Evolutionary conservation across 192 early-diverging fungal genomes (phyloP).

Genomic region (Phlyctochytrium bullatum): DNA sequence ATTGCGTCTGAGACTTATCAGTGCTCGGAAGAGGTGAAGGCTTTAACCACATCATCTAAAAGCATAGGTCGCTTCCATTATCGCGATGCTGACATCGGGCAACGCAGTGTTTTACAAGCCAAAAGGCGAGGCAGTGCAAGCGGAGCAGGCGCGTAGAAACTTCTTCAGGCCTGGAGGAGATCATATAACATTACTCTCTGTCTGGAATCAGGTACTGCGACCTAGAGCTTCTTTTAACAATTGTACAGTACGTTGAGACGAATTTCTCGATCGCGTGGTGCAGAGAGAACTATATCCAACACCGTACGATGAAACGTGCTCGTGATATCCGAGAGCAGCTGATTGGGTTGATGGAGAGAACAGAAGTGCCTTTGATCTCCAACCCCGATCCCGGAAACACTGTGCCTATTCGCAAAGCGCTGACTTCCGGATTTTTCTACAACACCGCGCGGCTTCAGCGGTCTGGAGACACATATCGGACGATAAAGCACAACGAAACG

Average conservation of each 20-base stretch:
- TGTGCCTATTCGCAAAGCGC: constrained; percentile 84
- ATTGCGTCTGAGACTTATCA: constrained; percentile 88
- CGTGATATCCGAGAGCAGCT: constrained; percentile 94
- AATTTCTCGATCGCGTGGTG: constrained; percentile 95
- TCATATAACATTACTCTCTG: constrained; percentile 84
- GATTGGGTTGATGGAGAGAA: constrained; percentile 83
- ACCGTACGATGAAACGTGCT: constrained; percentile 84
- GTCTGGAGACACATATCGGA: constrained; percentile 89
- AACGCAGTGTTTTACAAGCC: constrained; percentile 54
- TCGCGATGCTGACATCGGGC: constrained; percentile 86
- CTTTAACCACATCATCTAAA: neutral
- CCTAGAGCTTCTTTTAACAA: constrained; percentile 8
- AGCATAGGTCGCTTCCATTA: constrained; percentile 84
- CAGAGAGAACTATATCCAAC: constrained; percentile 95
- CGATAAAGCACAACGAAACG: constrained; percentile 85
- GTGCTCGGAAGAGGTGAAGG: constrained; percentile 79
- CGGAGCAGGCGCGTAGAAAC: constrained; percentile 88
- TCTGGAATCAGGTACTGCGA: constrained; percentile 92
- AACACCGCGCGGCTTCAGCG: constrained; percentile 81
- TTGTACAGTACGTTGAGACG: constrained; percentile 57
- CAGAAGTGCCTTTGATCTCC: constrained; percentile 77
- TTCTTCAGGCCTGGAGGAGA: constrained; percentile 92
- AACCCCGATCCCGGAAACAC: constrained; percentile 85
- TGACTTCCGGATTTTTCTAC: constrained; percentile 95
- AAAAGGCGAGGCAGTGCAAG: constrained; percentile 89